phyloP scores from a whole-genome alignment of 768 basidiomycete genomes.

The Saitozyma sp. region DNA sequence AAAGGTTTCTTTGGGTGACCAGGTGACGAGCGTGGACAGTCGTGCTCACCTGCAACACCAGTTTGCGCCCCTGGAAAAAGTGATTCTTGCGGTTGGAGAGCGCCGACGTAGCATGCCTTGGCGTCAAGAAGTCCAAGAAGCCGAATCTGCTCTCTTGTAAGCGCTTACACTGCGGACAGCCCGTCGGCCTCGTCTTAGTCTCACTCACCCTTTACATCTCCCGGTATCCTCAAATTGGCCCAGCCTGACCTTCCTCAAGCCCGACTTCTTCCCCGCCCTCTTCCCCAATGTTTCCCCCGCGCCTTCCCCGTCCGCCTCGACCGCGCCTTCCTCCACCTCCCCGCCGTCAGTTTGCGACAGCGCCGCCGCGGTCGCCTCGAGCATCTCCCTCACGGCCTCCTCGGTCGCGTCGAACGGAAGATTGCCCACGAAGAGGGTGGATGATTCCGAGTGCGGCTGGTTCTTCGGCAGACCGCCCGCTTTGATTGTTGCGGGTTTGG shows the following conservation, averaged over 20 bases:
- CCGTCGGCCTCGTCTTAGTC: neutral
- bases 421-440: conserved; percentile 90
- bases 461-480: conserved; percentile 59
- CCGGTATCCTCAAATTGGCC: conserved; percentile 97
- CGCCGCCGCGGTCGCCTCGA: conserved; percentile 65
- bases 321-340: conserved; percentile 16
- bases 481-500: conserved; percentile 52
- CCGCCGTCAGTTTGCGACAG: conserved; percentile 27
- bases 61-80: conserved; percentile 74
- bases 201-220: conserved; percentile 83
- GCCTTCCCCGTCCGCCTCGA: conserved; percentile 31
- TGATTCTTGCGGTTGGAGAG: conserved; percentile 84
- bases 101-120: conserved; percentile 75
- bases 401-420: conserved; percentile 87
- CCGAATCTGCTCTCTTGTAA: conserved; percentile 67
- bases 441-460: conserved; percentile 67
- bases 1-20: too few species aligned
- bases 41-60: conserved; percentile 62
- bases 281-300: conserved; percentile 16
- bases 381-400: conserved; percentile 67
- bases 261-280: conserved; percentile 45
- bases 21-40: too few species aligned
- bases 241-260: conserved; percentile 74
- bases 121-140: conserved; percentile 83
- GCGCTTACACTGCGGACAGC: neutral